Evolutionary conservation across 805 yeast genomes (phyloP), one percentile per base, ranked within the genome.

Genomic region (Hanseniaspora lindneri): DNA sequence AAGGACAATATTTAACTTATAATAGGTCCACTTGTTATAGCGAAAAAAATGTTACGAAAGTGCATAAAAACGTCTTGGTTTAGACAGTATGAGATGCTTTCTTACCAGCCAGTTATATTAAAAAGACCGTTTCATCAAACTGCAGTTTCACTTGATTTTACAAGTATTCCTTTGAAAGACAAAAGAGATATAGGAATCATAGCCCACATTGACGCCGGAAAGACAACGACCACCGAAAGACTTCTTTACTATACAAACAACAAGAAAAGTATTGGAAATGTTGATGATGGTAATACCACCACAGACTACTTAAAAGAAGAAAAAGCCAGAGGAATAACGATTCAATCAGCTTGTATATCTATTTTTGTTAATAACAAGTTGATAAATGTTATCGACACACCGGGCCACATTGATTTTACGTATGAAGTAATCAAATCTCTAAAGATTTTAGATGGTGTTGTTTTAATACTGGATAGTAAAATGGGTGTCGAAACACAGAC

Each of bases 201-300:
- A 35, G 98, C 98, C n/a, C 98, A 92, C 61, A 92, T 92, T 47
- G 98, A 92, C 68, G 98, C 98, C 2, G 98, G 98, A 0, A 92
- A 92, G 64, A 92, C 98, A 3, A 92, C 98, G 1, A 88, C 98
- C 1, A 89, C 98, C 0, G 98, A 92, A 61, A 69, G 97, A 40
- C 83, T 92, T 86, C 75, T 92, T n/a, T 89, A 74, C 60, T 88
- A 83, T 60, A 73, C 88, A 47, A 97, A 97, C 0, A 72, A 80
- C 51, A 89, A 83, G 1, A 69, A 70, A 24, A 62, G 86, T 21
- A 80, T 92, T 3, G 98, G 98, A 0, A 79, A 92, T 58, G 98
- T 92, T 4, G 97, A 92, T 57, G 83, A 86, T 54, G 98, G 98
- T 17, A 96, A 92, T 58, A 92, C 98, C 0, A 92, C 88, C 2